These are phyloP conservation scores for Conringia planisiliqua DNA, from an alignment of 345 rosid species.

Conservation along the genomic window DNA sequence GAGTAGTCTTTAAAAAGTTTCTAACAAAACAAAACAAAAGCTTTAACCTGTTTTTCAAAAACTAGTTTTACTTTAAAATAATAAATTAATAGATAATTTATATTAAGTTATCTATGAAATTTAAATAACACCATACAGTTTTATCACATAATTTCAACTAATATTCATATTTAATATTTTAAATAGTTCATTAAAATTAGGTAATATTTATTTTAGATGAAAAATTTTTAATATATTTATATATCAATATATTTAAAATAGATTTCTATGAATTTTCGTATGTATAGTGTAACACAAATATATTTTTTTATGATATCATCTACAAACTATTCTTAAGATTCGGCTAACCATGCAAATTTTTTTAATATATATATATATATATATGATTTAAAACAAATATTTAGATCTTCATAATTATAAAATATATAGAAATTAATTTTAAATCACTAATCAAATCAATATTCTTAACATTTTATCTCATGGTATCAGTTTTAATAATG, in stretches of 20 bases:
- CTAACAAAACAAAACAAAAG: background rate
- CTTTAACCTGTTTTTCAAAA: background rate
- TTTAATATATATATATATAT: background rate
- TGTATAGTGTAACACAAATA: background rate
- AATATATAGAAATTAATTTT: background rate
- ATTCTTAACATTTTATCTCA: background rate
- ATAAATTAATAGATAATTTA: background rate
- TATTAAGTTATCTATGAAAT: background rate
- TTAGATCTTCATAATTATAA: background rate
- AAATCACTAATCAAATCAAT: background rate
- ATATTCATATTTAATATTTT: background rate
- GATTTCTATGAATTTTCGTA: background rate
- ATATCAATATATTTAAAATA: background rate
- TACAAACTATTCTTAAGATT: too few species aligned
- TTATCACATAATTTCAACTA: background rate
- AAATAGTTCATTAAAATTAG: background rate
- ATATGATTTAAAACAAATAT: background rate
- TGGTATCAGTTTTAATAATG: background rate
- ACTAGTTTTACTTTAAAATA: background rate
- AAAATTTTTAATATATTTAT: background rate
- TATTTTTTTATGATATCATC: too few species aligned
- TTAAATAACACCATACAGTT: background rate
- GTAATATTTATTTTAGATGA: background rate
- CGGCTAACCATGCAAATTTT: too few species aligned
- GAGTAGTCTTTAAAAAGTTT: background rate